Percentiles rank a stretch among this genome's conserved stretches.
Evolutionary conservation across 2,329 filamentous ascomycete species (phyloP).

Genomic region (Diaporthe helianthi): DNA sequence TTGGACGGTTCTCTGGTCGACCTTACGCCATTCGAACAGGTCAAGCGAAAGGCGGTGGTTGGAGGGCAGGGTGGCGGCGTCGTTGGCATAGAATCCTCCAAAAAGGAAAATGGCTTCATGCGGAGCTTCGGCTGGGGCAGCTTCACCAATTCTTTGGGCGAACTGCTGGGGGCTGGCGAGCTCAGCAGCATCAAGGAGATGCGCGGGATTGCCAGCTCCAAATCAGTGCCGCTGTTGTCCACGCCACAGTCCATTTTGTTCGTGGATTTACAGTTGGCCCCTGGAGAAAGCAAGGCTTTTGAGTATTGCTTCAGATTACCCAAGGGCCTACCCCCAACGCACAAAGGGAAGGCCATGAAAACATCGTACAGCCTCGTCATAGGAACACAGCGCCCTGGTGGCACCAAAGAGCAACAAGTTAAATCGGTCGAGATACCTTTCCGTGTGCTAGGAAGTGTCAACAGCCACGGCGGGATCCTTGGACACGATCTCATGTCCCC

Average conservation of each 20-base stretch:
- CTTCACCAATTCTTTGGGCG: slow-evolving; percentile 86
- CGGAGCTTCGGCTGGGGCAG: slow-evolving; percentile 87
- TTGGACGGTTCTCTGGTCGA: slow-evolving; percentile 92
- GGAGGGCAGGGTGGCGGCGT: slow-evolving; percentile 88
- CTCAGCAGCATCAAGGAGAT: slow-evolving; percentile 95
- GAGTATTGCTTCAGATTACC: slow-evolving; percentile 88
- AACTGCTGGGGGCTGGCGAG: slow-evolving; percentile 84
- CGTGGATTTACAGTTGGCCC: slow-evolving; percentile 85
- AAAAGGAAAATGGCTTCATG: slow-evolving; percentile 80
- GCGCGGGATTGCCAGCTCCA: slow-evolving; percentile 84
- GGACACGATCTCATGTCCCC: slow-evolving; percentile 95
- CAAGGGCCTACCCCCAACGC: slow-evolving; percentile 86
- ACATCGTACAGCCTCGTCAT: slow-evolving; percentile 90
- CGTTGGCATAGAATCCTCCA: slow-evolving; percentile 76
- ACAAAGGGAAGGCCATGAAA: slow-evolving; percentile 92
- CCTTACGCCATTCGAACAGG: slow-evolving; percentile 88
- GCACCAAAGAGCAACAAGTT: slow-evolving; percentile 79
- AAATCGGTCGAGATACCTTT: slow-evolving; percentile 94
- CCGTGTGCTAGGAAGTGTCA: slow-evolving; percentile 90
- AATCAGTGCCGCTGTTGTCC: slow-evolving; percentile 87
- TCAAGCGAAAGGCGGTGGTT: slow-evolving; percentile 91
- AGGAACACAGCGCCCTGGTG: slow-evolving; percentile 86
- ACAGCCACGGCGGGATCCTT: slow-evolving; percentile 84
- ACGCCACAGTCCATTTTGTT: slow-evolving; percentile 96
- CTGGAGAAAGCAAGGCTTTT: slow-evolving; percentile 87